Evolutionary conservation across 345 rosid genomes (phyloP), one percentile per base, ranked within the genome.

Genomic region (Streptanthus diversifolius): DNA sequence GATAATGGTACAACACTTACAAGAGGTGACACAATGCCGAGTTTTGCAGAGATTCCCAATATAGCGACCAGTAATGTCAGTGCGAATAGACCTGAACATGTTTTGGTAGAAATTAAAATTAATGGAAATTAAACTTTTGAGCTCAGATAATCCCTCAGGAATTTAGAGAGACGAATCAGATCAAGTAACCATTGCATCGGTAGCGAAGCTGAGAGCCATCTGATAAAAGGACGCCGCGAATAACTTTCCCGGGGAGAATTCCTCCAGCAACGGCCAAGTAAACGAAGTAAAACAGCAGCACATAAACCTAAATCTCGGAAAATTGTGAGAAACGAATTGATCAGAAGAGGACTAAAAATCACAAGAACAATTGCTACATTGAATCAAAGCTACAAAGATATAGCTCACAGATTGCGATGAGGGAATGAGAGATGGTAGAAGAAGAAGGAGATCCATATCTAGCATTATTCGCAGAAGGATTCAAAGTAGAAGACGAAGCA

Each of bases 131-230:
- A 36, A 69, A 54, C 3, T 12, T 39, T 51, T 4, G 8, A 35
- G 69, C 30, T 60, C 61, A 44, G 5, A 24, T 9, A 5, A 72
- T 36, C 49, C 24, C 21, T 24, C n/a, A 71, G 21, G 19, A 15
- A 15, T 55, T 7, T 13, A 29, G 2, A 36, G 7, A 59, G 39
- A 55, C 1, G 15, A 60, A 52, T 7, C 33, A 60, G 11, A 48
- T 19, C 21, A 54, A 51, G 47, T 45, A 8, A 90, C 95, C 98
- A 76, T 85, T 88, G 87, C 93, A 90, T 74, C 88, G 83, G 83
- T 90, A 90, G 71, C 65, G 73, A 53, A 87, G 88, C 4, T 89
- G 80, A 73, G 93, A 81, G 75, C 90, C 93, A 39, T 90, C 98
- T 15, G 78, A 83, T 43, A 92, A 79, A 14, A 74, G 45, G 11